These are phyloP conservation scores for Atalantia buxifolia DNA, from an alignment of 345 rosid genomes.

Conservation along the genomic window DNA sequence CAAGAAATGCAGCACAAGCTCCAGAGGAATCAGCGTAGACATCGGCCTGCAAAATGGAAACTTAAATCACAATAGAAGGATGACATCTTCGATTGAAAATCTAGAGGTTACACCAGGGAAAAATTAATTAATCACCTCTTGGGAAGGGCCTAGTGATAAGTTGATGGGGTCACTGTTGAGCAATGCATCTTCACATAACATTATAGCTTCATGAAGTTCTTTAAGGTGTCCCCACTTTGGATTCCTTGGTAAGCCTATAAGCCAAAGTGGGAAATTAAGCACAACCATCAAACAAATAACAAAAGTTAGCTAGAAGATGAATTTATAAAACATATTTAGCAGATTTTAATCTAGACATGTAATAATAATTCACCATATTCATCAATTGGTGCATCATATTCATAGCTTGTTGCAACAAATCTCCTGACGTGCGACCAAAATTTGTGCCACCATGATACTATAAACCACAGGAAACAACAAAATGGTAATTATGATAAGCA, in stretches of 20 bases:
- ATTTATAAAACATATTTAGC: neutral
- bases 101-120: no score
- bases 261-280: neutral
- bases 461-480: slow-evolving; percentile 11
- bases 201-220: slow-evolving; percentile 80
- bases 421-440: slow-evolving; percentile 91
- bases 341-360: neutral
- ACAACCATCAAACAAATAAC: no score
- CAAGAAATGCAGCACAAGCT: slow-evolving; percentile 76
- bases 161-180: slow-evolving; percentile 50
- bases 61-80: neutral
- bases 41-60: slow-evolving; percentile 55
- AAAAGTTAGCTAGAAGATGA: no score
- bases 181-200: slow-evolving; percentile 62
- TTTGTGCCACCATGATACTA: slow-evolving; percentile 99
- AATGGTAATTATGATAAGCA: neutral
- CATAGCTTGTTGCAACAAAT: slow-evolving; percentile 91
- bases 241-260: slow-evolving; percentile 75
- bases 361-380: slow-evolving; percentile 68
- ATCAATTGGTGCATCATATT: slow-evolving; percentile 97
- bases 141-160: slow-evolving; percentile 58
- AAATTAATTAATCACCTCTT: slow-evolving; percentile 45
- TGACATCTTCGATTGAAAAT: neutral
- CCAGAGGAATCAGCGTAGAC: slow-evolving; percentile 63
- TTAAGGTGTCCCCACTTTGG: slow-evolving; percentile 98